Percentiles rank a stretch among this genome's conserved stretches.
Conservation (phyloP, 1,284 basidiomycete species). For the Termitomyces sp. region DNA sequence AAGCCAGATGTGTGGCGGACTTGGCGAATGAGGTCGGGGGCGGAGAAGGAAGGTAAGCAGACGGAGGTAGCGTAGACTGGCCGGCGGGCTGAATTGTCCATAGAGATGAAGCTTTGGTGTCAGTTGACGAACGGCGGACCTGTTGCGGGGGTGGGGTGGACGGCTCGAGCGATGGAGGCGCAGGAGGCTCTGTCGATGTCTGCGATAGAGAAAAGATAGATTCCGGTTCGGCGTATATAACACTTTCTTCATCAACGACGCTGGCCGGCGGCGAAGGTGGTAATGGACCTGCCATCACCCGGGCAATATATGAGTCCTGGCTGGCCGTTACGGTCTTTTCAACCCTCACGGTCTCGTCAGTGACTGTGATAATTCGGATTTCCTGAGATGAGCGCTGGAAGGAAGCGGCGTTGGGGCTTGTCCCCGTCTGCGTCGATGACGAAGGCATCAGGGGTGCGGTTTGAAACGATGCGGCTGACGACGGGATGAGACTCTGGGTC, state of each 20-base stretch:
- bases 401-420: conserved; percentile 30
- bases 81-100: conserved; percentile 19
- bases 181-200: conserved; percentile 9
- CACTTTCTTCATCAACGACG: conserved; percentile 22
- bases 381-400: conserved; percentile 34
- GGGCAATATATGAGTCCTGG: conserved; percentile 34
- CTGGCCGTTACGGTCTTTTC: conserved; percentile 26
- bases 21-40: conserved; percentile 10
- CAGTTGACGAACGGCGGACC: conserved; percentile 40
- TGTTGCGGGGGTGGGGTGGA: conserved; percentile 12
- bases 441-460: conserved; percentile 23
- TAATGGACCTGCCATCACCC: conserved; percentile 41
- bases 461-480: conserved; percentile 25
- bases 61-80: conserved; percentile 12
- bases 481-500: conserved; percentile 15
- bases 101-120: conserved; percentile 42
- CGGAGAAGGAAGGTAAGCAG: conserved; percentile 15
- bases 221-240: conserved; percentile 5
- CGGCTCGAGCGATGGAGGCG: conserved; percentile 8
- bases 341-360: conserved; percentile 39
- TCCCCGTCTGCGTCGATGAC: conserved; percentile 31
- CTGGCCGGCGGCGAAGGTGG: conserved; percentile 67
- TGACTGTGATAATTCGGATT: conserved; percentile 48
- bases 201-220: conserved; percentile 23
- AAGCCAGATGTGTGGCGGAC: conserved; percentile 27